Evolutionary conservation across 2,329 filamentous ascomycete genomes (phyloP), one percentile per base, ranked within the genome.

Genomic region (Gnomoniopsis sp.): DNA sequence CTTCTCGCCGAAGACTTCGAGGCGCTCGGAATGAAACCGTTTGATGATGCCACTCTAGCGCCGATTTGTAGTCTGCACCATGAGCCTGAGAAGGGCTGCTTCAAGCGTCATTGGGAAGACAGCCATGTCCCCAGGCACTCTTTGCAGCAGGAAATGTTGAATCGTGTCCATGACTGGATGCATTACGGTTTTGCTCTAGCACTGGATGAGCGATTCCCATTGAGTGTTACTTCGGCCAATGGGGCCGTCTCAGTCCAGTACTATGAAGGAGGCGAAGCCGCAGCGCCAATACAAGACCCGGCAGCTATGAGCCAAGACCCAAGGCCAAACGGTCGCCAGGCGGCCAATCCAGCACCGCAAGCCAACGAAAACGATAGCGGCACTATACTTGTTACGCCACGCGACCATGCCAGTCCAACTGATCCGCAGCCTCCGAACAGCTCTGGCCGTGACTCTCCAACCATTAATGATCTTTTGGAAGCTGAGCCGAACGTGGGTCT

Each of bases 1-100:
- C 70, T 84, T 21, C 74, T 85, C 1, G 64, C 72, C 0, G 82
- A 85, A 65, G 82, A 85, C 58, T 63, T 79, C 58, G 72, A 79
- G 59, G 71, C 75, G 17, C 68, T 77, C 14, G 79, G 80, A 3
- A 66, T 81, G 33, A 70, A 72, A 17, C 74, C 78, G 3, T 68
- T 82, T 19, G 72, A 72, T 47, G 70, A 72, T 21, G 67, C 72
- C 1, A 60, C 66, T 11, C 67, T 80, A 4, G 74, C 75, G 1
- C 64, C 70, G 44, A 70, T 70, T 26, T 80, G 77, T 57, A 71
- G 74, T 56, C 70, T 75, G 17, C 74, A 72, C 57, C 72, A 70
- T 53, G 61, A 66, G 22, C 59, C 65, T 6, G 61, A 65, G 6
- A 65, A 58, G 2, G 60, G 57, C 38, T 48, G 59, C 23, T 65